Evolutionary conservation across 345 rosid species (phyloP).

Genomic region (Nasturtium officinale): DNA sequence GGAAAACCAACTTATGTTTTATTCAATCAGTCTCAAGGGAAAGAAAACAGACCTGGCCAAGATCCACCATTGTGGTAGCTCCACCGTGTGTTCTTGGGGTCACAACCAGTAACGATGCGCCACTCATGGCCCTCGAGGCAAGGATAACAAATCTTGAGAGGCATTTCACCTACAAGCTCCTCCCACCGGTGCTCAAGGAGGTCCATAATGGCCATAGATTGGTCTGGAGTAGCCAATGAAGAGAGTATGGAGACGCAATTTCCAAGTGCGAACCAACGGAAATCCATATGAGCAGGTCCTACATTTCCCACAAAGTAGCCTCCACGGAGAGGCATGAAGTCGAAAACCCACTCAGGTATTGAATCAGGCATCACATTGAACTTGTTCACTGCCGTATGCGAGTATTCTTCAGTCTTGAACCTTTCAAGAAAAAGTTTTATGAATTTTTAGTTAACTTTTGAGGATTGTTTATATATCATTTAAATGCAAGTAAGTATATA

Average conservation of each 20-base stretch:
- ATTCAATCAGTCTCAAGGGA: conserved; percentile 1
- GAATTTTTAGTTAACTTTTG: not conserved
- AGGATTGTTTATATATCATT: not conserved
- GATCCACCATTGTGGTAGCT: conserved; percentile 84
- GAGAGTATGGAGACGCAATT: conserved; percentile 64
- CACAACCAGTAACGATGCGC: conserved; percentile 70
- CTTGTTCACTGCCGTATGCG: conserved; percentile 75
- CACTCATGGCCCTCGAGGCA: conserved; percentile 71
- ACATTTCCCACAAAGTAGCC: conserved; percentile 79
- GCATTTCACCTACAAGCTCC: conserved; percentile 79
- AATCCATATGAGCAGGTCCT: conserved; percentile 80
- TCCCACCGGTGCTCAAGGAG: conserved; percentile 75
- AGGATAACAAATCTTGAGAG: conserved; percentile 66
- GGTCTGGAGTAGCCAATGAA: conserved; percentile 75
- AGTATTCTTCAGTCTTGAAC: conserved; percentile 74
- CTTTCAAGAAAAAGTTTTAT: not conserved
- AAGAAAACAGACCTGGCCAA: conserved; percentile 66
- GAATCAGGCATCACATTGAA: conserved; percentile 77
- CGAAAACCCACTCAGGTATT: conserved; percentile 78
- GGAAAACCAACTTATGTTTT: not conserved
- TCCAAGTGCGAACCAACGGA: conserved; percentile 69
- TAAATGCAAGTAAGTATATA: not conserved
- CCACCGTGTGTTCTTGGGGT: conserved; percentile 79
- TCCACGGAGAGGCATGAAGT: conserved; percentile 68
- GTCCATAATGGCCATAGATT: conserved; percentile 78